phyloP scores from a whole-genome alignment of 1,139 yeast species.

The Pichia sp. region DNA sequence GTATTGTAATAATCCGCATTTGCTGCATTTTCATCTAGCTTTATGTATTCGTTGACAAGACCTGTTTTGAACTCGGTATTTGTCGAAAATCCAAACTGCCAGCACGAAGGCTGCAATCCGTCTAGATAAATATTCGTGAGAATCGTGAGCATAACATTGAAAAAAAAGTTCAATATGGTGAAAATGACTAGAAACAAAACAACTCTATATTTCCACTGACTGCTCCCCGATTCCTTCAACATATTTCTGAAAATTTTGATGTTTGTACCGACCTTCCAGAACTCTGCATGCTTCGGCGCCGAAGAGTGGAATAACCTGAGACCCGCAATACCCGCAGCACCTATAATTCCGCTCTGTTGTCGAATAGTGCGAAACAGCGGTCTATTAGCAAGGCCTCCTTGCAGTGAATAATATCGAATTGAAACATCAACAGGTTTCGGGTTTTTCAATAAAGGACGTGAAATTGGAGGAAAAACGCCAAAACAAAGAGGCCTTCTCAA shows the following conservation, averaged over 20 bases:
- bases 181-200: constrained; percentile 28
- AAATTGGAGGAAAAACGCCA: no score
- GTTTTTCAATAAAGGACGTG: no score
- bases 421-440: no score
- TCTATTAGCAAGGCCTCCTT: no score
- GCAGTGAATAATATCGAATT: no score
- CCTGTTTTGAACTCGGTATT: constrained; percentile 31
- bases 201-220: constrained; percentile 27
- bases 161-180: constrained; percentile 28
- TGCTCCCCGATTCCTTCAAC: constrained; percentile 28
- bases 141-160: constrained; percentile 31
- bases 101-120: constrained; percentile 26
- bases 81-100: constrained; percentile 27
- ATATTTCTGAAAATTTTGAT: constrained; percentile 24
- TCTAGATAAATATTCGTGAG: constrained; percentile 29
- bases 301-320: constrained; percentile 7
- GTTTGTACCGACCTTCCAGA: constrained; percentile 32
- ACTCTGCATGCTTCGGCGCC: constrained; percentile 22
- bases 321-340: not conserved
- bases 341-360: not conserved
- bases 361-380: not conserved
- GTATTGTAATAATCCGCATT: constrained; percentile 25
- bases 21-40: constrained; percentile 26
- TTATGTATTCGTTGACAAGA: constrained; percentile 30
- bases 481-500: no score